Evolutionary conservation across 257 asterid genomes (phyloP).

Genomic region (Solanum sejunctum): DNA sequence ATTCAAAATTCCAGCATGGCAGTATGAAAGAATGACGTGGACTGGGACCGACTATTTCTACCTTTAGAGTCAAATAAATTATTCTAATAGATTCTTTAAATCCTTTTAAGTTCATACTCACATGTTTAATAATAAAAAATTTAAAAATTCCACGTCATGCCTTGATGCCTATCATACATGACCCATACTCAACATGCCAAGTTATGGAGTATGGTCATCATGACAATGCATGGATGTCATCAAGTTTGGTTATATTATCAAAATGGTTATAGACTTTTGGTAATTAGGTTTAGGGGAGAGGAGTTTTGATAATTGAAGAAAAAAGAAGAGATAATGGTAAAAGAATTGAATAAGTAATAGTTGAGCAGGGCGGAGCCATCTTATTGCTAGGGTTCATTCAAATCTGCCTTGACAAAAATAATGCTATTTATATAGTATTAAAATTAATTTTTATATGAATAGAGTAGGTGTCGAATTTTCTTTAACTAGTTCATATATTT

Average conservation of each 20-base stretch:
- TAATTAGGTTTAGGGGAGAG: not conserved
- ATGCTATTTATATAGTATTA: no score
- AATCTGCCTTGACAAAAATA: no score
- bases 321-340: no score
- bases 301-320: not conserved
- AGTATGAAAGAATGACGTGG: slow-evolving; percentile 26
- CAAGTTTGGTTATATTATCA: not conserved
- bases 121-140: not conserved
- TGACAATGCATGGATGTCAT: not conserved
- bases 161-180: not conserved
- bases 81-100: not conserved
- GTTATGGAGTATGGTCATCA: not conserved
- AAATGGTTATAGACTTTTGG: not conserved
- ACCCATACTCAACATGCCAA: not conserved
- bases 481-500: no score
- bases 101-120: not conserved
- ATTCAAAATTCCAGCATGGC: slow-evolving; percentile 9
- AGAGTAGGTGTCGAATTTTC: no score
- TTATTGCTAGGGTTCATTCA: no score
- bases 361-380: no score
- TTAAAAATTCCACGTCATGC: not conserved
- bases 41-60: slow-evolving; percentile 3
- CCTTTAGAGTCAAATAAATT: not conserved
- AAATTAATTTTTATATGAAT: no score
- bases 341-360: not conserved